Base-by-base conservation (phyloP, 2,329 filamentous ascomycete genomes). In the Aspergillus phoenicis region DNA sequence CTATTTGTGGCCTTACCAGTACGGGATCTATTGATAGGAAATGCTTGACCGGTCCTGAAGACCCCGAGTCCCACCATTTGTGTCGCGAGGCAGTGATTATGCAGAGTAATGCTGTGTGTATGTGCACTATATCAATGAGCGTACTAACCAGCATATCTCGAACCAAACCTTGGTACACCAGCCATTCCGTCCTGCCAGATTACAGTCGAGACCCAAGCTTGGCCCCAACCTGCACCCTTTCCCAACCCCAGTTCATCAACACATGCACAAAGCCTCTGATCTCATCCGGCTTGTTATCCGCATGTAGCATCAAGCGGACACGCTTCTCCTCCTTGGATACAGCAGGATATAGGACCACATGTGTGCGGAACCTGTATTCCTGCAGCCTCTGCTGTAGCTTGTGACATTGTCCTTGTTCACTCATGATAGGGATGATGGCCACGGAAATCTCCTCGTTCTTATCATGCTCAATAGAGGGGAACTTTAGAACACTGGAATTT, bases 291-390 rank as follows among this genome's bases (percentile, higher is more conserved):
- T 48, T 55, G 22, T 63, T 63, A 22, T 58, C 58, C 8, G 58
- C 58, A 38, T 63, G 61, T 5, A 63, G 33, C 26, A 54, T 52
- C 17, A 63, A 26, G 4, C 61, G 57, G n/a, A 63, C 61, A 1
- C 58, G 53, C 26, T 54, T 53, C 26, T 53, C 15, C 3, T 22
- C 33, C 39, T 43, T 51, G 1, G 61, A 53, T 20, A 63, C 58
- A 13, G 52, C 28, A 1, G 61, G 61, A 24, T 60, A 58, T n/a
- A 38, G 48, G 24, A 63, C 48, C 1, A 53, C 26, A 28, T 58
- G 24, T 2, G 49, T 36, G 7, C 54, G 43, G n/a, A 53, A 52
- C 13, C 48, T n/a, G 10, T 33, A 15, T 4, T 30, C 17, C 6
- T 28, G 39, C 8, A 60, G 28, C 30, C 53, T 22, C 4, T 49